A percentile compares a stretch with the other conserved stretches of the same genome.
Conservation (phyloP, 2,329 filamentous ascomycete genomes). For the Fusarium burgessii region DNA sequence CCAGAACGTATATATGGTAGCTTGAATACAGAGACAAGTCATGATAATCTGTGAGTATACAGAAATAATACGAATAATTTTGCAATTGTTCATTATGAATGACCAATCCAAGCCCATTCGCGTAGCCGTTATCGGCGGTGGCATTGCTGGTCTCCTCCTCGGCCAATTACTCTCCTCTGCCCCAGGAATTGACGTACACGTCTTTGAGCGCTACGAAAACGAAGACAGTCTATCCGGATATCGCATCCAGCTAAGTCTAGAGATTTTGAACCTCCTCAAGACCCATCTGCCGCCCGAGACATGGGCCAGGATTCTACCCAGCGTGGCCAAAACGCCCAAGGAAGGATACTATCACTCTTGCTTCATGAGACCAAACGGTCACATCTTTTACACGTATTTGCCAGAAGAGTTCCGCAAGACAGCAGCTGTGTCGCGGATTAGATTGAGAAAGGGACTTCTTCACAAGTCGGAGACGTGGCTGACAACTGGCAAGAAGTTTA, state of each 20-base stretch:
- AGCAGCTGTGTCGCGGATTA: background rate
- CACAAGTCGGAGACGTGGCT: background rate
- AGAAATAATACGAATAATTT: too few relatives aligned
- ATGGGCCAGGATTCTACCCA: background rate
- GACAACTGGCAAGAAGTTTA: background rate
- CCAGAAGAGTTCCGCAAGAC: background rate
- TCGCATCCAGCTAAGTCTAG: background rate
- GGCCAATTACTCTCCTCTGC: background rate
- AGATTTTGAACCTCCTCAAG: background rate
- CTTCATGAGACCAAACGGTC: background rate
- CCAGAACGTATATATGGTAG: background rate
- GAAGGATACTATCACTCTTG: conserved; percentile 4
- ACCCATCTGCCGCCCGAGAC: background rate
- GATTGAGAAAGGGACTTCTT: background rate
- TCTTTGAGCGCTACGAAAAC: background rate
- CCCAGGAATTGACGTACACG: background rate
- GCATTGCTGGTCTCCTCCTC: background rate
- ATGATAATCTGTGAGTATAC: too few relatives aligned
- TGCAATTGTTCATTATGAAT: background rate
- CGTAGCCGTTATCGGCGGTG: background rate
- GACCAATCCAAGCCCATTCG: background rate
- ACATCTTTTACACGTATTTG: background rate
- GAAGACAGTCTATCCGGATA: background rate
- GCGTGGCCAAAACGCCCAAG: background rate
- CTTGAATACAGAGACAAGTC: too few relatives aligned